Evolutionary conservation across 768 basidiomycete genomes (phyloP), one percentile per base, ranked within the genome.

Genomic region (Mycena belliarum): DNA sequence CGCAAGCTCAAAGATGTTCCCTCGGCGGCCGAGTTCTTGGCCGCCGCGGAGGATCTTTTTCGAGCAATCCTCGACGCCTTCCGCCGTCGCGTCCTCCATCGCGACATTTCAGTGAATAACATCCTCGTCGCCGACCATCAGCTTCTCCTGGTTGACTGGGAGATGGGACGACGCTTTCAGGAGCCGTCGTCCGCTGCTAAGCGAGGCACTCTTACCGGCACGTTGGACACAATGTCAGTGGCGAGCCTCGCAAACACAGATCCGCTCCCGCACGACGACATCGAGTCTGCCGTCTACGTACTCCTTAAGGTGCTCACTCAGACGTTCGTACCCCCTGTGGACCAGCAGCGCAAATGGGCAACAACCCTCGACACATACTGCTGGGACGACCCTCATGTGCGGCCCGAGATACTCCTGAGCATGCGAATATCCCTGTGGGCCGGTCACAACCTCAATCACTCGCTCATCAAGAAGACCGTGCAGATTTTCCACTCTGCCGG

Each of bases 191-290:
- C 49, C n/a, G n/a, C n/a, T n/a, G n/a, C n/a, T n/a, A n/a, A n/a
- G n/a, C 23, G 12, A 18, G 37, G 37, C 37, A 37, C 37, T 5
- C 6, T 37, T 10, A 16, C 11, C 37, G 18, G 12, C 11, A 37
- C 18, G 37, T 37, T 5, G 37, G n/a, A n/a, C n/a, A n/a, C n/a
- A n/a, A n/a, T n/a, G n/a, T n/a, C n/a, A n/a, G n/a, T n/a, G n/a
- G n/a, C 37, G 18, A 35, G 28, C 35, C 56, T 51, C 42, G 24
- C 3, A 15, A 38, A 24, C 21, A 21, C 18, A 0, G 33, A 24
- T 43, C 56, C 49, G 44, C 49, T 57, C 26, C 57, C 57, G 45
- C 57, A 58, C 43, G 57, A 57, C 43, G 57, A 60, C 48, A n/a
- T 60, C 15, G 59, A 60, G 35, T 55, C 59, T 3, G 59, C 48